Conservation (phyloP, 345 rosid genomes). For the Limnanthes douglasii region DNA sequence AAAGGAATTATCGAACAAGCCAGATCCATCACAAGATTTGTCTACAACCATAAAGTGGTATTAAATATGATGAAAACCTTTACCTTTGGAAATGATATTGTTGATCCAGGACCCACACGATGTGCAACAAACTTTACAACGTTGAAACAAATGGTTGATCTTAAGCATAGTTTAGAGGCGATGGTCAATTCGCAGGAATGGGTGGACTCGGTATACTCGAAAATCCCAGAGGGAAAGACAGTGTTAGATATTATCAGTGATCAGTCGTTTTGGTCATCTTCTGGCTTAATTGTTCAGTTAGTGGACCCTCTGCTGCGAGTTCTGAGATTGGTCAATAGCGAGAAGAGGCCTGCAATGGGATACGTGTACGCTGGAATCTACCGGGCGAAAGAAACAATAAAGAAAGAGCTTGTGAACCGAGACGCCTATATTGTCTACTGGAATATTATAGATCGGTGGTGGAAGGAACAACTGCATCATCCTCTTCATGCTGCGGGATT, state of each 20-base stretch:
- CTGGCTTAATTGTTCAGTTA: constrained; percentile 30
- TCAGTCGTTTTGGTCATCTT: constrained; percentile 69
- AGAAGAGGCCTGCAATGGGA: constrained; percentile 77
- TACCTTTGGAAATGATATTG: constrained; percentile 60
- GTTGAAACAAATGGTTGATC: constrained; percentile 37
- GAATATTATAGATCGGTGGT: constrained; percentile 72
- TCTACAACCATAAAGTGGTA: constrained; percentile 56
- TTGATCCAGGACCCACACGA: constrained; percentile 39
- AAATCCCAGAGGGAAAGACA: constrained; percentile 57
- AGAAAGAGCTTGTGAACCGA: constrained; percentile 48
- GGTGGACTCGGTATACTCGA: constrained; percentile 53
- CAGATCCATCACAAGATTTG: constrained; percentile 55
- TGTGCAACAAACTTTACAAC: constrained; percentile 62
- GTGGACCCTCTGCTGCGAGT: constrained; percentile 56
- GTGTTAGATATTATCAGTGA: constrained; percentile 49
- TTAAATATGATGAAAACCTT: constrained; percentile 64
- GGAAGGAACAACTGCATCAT: constrained; percentile 54
- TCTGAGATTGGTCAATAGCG: constrained; percentile 34
- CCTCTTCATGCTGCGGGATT: constrained; percentile 88
- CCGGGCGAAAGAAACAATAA: constrained; percentile 67
- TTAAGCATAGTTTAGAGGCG: constrained; percentile 47
- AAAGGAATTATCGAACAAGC: constrained; percentile 54
- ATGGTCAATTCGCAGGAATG: constrained; percentile 89
- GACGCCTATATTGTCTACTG: constrained; percentile 61
- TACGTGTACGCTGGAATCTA: constrained; percentile 71